Percentiles rank a stretch among this genome's conserved stretches.
Evolutionary conservation across 2,329 filamentous ascomycete species (phyloP).

Genomic region (Moelleriella libera): DNA sequence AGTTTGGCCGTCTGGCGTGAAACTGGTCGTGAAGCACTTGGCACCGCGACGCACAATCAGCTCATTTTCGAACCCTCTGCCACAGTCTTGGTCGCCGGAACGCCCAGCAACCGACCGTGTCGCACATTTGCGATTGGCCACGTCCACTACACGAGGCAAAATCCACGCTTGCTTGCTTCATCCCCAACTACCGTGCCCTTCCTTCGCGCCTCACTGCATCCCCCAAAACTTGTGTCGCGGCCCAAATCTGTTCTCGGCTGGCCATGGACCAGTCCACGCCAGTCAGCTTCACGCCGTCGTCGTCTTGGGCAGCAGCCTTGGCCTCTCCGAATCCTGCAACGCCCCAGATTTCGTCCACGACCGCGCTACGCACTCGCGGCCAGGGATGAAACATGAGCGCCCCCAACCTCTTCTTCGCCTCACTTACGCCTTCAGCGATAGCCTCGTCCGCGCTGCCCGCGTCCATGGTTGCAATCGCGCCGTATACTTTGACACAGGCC

Average conservation of each 20-base stretch:
- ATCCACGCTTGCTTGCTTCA: not conserved
- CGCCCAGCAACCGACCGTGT: not conserved
- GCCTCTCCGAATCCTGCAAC: slow-evolving; percentile 18
- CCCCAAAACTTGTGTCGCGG: slow-evolving; percentile 26
- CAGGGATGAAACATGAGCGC: slow-evolving; percentile 71
- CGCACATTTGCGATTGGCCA: not conserved
- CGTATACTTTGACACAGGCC: slow-evolving; percentile 69
- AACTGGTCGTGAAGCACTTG: not conserved
- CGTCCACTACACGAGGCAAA: not conserved
- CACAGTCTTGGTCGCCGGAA: not conserved
- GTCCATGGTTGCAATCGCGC: slow-evolving; percentile 37
- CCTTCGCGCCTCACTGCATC: slow-evolving; percentile 13
- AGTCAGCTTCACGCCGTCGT: slow-evolving; percentile 22
- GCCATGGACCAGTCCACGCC: slow-evolving; percentile 44
- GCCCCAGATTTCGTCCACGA: slow-evolving; percentile 47
- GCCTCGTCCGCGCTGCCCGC: slow-evolving; percentile 17
- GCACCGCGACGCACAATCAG: not conserved
- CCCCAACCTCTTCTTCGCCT: slow-evolving; percentile 53
- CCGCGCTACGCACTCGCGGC: slow-evolving; percentile 51
- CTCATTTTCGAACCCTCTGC: not conserved
- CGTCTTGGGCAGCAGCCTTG: not conserved
- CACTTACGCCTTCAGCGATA: slow-evolving; percentile 13
- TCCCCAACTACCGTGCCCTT: not conserved
- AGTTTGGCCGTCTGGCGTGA: not conserved
- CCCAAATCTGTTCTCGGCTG: slow-evolving; percentile 29